Percentiles rank a stretch among this genome's conserved stretches.
Evolutionary conservation across 2,329 filamentous ascomycete species (phyloP).

Genomic region (Bipolaris oryzae): DNA sequence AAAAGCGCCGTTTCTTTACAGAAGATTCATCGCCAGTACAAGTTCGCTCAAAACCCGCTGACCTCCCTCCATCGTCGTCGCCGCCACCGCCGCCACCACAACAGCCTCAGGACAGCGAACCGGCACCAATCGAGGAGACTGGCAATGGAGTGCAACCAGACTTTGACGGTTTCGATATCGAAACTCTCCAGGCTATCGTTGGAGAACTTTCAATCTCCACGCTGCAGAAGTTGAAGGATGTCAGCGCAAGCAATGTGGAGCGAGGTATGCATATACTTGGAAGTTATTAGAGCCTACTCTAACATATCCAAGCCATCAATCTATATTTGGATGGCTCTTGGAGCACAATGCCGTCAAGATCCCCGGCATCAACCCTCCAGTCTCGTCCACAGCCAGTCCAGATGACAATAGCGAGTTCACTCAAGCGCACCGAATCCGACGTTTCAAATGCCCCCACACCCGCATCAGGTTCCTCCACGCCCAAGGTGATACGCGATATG

Average conservation of each 20-base stretch:
- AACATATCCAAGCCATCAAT: conserved; percentile 59
- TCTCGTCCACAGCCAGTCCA: conserved; percentile 27
- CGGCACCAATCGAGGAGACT: conserved; percentile 11
- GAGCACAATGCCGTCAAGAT: conserved; percentile 47
- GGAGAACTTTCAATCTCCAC: conserved; percentile 57
- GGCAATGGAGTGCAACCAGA: conserved; percentile 16
- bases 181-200: conserved; percentile 63
- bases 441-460: conserved; percentile 30
- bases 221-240: conserved; percentile 56
- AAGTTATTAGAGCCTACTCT: conserved; percentile 5
- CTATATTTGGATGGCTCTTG: conserved; percentile 69
- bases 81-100: conserved; percentile 34
- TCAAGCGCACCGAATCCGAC: conserved; percentile 37
- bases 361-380: conserved; percentile 24
- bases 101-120: background rate
- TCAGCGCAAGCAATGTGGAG: conserved; percentile 61
- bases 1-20: conserved; percentile 68
- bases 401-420: conserved; percentile 28
- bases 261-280: conserved; percentile 43
- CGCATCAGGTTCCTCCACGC: conserved; percentile 27
- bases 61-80: conserved; percentile 37
- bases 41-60: conserved; percentile 20
- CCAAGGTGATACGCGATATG: conserved; percentile 48
- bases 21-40: conserved; percentile 53
- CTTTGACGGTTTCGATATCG: conserved; percentile 58